Evolutionary conservation across 768 basidiomycete species (phyloP).

Genomic region (Naganishia vaughanmartiniae): DNA sequence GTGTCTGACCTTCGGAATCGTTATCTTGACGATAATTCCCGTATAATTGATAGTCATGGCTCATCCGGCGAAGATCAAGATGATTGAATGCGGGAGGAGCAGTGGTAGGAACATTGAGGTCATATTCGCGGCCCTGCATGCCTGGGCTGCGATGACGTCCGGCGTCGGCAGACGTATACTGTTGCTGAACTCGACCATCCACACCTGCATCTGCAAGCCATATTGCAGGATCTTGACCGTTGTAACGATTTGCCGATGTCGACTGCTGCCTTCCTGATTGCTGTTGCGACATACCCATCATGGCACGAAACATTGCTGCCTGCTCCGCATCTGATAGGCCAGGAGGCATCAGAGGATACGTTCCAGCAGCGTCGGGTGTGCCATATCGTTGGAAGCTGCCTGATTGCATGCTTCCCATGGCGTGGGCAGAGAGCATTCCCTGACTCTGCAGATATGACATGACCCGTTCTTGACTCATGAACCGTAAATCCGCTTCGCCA

Average conservation of each 20-base stretch:
- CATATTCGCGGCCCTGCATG: not conserved
- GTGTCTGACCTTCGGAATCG: not conserved
- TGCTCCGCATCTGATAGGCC: constrained; percentile 5
- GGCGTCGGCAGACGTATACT: not conserved
- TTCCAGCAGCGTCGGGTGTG: not conserved
- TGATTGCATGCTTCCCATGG: not conserved
- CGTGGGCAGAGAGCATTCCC: constrained; percentile 2
- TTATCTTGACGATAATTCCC: not conserved
- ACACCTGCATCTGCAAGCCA: constrained; percentile 2
- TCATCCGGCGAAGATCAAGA: not conserved
- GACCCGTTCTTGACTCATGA: constrained; percentile 19
- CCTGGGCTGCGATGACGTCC: not conserved
- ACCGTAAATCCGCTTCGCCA: constrained; percentile 2
- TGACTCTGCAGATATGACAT: constrained; percentile 15
- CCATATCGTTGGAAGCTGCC: not conserved
- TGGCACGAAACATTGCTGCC: constrained; percentile 18
- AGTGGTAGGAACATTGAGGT: constrained; percentile 3
- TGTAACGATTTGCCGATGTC: not conserved
- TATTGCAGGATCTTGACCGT: constrained; percentile 7
- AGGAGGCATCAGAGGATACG: not conserved
- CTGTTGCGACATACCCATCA: constrained; percentile 6
- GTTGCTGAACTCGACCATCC: not conserved
- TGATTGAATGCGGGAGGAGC: constrained; percentile 1
- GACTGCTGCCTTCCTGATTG: not conserved
- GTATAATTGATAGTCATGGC: not conserved